Base-by-base conservation (phyloP, 2,329 filamentous ascomycete species). In the Blastomyces emzantsi region DNA sequence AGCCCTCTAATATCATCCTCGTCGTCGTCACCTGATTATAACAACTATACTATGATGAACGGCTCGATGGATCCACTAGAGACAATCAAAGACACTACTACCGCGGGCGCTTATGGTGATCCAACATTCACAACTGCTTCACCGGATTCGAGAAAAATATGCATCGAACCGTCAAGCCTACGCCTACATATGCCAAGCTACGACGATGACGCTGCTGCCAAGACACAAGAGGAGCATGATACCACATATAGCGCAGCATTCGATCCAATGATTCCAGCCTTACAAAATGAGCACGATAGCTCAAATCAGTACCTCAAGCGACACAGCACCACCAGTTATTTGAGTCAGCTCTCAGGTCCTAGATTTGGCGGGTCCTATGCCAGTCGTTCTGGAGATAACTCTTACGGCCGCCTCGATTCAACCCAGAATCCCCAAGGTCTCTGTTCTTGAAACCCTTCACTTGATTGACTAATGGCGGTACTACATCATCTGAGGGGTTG, bases 1-100 rank as follows among this genome's bases (percentile, higher is more conserved):
- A 77, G 76, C 54, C 76, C 73, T 36, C 71, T 75, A 25, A 73
- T 73, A 45, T 60, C 57, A 1, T 77, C 74, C 2, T 77, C 73
- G 1, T 76, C 75, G 1, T 76, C 75, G 11, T 77, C 75, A 2
- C 76, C 67, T 22, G 63, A 75, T 0, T 70, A 70, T 2, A 74
- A 75, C 52, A 75, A 77, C 57, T 73, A 75, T 51, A 71, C 70
- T 15, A 71, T 76, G 65, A 68, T 77, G 28, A 73, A 70, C 52
- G 75, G 77, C 55, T 69, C 75, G 2, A 75, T 78, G 69, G 72
- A 76, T 39, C 73, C 75, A 2, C 73, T 76, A 67, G 75, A 77
- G 45, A 71, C 75, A 0, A 70, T 77, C 41, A 76, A 76, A 65
- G 70, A 67, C 13, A 65, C 66, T 4, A 69, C 73, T 19, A 70